A percentile compares a stretch with the other conserved stretches of the same genome.
Evolutionary conservation across 208 protist genomes (phyloP).

Genomic region (Leptomonas pyrrhocoris): DNA sequence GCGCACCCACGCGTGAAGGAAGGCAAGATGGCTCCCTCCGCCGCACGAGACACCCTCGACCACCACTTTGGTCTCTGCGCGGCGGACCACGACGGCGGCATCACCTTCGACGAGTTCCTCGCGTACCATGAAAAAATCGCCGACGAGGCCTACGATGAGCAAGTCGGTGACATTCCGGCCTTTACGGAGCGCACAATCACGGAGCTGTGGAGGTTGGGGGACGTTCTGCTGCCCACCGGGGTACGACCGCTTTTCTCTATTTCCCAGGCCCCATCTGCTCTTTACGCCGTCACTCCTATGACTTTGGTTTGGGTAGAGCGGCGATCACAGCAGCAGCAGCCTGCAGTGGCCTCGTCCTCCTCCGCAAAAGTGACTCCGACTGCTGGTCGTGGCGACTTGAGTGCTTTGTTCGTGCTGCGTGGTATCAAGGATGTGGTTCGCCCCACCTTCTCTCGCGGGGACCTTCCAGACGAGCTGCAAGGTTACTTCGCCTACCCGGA

Average conservation of each 20-base stretch:
- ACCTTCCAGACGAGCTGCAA: conserved; percentile 76
- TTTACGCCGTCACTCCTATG: conserved; percentile 77
- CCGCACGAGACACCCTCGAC: conserved; percentile 60
- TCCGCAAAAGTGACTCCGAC: neutral
- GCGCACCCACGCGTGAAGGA: conserved; percentile 80
- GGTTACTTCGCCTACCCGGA: conserved; percentile 84
- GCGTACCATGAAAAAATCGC: conserved; percentile 80
- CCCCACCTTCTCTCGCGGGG: conserved; percentile 75
- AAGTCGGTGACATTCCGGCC: conserved; percentile 47
- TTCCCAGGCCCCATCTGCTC: conserved; percentile 39
- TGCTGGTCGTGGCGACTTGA: neutral
- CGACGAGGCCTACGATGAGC: conserved; percentile 64
- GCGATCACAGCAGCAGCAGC: neutral
- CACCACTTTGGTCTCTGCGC: conserved; percentile 65
- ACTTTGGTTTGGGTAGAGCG: conserved; percentile 72
- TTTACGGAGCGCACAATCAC: conserved; percentile 74
- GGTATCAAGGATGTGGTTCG: conserved; percentile 75
- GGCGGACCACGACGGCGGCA: conserved; percentile 46
- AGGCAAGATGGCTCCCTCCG: conserved; percentile 70
- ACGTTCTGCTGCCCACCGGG: conserved; percentile 74
- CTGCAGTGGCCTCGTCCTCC: neutral
- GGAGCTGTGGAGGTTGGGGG: conserved; percentile 72
- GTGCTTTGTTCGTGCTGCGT: conserved; percentile 45
- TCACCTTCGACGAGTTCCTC: conserved; percentile 85
- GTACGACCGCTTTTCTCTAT: conserved; percentile 67